A percentile compares a stretch with the other conserved stretches of the same genome.
phyloP scores from a whole-genome alignment of 2,329 filamentous ascomycete species.

The Lachnellula subtilissima region DNA sequence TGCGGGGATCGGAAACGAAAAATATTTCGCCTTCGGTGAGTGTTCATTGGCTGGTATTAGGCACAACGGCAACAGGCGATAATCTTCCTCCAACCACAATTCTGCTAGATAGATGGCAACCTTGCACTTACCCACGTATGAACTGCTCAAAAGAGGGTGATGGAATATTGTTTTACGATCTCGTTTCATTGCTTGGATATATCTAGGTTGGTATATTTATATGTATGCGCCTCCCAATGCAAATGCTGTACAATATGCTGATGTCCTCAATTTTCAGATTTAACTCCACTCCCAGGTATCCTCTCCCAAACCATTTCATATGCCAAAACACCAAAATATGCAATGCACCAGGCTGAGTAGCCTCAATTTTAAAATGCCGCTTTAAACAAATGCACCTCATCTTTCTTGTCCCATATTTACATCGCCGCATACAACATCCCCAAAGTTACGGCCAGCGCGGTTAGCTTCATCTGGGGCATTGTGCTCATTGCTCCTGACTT shows the following conservation, averaged over 20 bases:
- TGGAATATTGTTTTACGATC: not conserved
- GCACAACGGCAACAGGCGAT: too few species aligned
- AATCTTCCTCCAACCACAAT: not conserved
- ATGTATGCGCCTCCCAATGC: not conserved
- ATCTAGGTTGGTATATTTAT: not conserved
- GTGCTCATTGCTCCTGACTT: slow-evolving; percentile 9
- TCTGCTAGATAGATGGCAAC: not conserved
- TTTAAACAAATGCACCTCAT: not conserved
- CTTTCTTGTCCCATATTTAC: slow-evolving; percentile 2
- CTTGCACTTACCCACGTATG: not conserved
- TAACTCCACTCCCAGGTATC: not conserved
- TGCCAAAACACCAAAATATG: not conserved
- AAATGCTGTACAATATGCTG: not conserved
- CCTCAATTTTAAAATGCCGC: not conserved
- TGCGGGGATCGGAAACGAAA: not conserved
- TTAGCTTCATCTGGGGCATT: slow-evolving; percentile 13
- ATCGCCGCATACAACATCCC: slow-evolving; percentile 25
- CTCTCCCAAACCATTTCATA: not conserved
- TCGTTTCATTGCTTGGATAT: not conserved
- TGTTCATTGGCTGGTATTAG: not conserved
- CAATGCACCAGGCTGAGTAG: not conserved
- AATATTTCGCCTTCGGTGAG: not conserved
- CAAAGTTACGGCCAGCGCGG: slow-evolving; percentile 22
- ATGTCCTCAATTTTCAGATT: not conserved
- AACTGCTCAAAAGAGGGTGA: not conserved